Conservation (phyloP, 2,329 filamentous ascomycete genomes). For the Sarocladium kiliense region DNA sequence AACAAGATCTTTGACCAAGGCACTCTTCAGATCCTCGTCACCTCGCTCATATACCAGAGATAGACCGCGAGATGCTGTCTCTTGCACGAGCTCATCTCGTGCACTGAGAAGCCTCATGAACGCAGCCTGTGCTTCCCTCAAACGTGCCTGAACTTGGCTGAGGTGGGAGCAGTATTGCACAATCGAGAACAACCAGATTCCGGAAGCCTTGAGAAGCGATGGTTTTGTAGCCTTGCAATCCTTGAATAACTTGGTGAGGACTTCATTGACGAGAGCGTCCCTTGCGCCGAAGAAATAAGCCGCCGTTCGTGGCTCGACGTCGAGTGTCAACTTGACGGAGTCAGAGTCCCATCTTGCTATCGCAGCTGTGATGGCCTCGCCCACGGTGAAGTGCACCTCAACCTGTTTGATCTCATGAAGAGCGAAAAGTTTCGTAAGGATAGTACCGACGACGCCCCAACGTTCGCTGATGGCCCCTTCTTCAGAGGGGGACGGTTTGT, state of each 20-base stretch:
- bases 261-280: constrained; percentile 38
- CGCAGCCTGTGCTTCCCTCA: constrained; percentile 76
- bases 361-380: constrained; percentile 77
- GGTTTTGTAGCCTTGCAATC: constrained; percentile 85
- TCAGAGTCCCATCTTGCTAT: constrained; percentile 80
- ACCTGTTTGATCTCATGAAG: constrained; percentile 81
- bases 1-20: constrained; percentile 82
- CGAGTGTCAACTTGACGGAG: constrained; percentile 67
- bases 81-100: constrained; percentile 89
- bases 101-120: constrained; percentile 87
- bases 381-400: constrained; percentile 85
- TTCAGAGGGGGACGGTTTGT: constrained; percentile 9
- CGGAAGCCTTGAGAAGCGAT: constrained; percentile 82
- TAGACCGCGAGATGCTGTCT: constrained; percentile 86
- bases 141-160: constrained; percentile 63
- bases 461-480: background rate
- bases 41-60: constrained; percentile 94
- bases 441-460: background rate
- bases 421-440: constrained; percentile 49
- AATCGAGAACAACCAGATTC: constrained; percentile 90
- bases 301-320: constrained; percentile 53
- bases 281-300: constrained; percentile 32
- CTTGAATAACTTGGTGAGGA: constrained; percentile 67
- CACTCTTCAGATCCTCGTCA: constrained; percentile 71
- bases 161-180: constrained; percentile 85